Conservation (phyloP, 176 grass and related monocot species). For the Microstegium vimineum region DNA sequence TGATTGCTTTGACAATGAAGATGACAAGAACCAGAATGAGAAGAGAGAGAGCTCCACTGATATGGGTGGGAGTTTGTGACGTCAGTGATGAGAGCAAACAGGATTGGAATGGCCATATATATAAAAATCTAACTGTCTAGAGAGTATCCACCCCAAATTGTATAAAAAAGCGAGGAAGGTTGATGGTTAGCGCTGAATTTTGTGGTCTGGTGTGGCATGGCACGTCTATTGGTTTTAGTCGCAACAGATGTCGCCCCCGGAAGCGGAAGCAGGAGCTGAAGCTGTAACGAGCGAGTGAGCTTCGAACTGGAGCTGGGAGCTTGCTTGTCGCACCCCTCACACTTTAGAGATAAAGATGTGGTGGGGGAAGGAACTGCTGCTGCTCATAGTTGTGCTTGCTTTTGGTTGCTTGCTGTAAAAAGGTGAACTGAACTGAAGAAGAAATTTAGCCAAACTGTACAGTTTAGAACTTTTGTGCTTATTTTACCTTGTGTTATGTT, state of each 20-base stretch:
- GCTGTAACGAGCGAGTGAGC: conserved; percentile 4
- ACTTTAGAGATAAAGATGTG: background rate
- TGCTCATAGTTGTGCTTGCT: background rate
- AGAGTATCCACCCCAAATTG: conserved; percentile 41
- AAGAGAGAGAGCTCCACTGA: conserved; percentile 30
- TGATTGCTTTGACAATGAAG: conserved; percentile 36
- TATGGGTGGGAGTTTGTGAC: conserved; percentile 28
- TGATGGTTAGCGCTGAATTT: conserved; percentile 23
- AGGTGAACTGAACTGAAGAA: background rate
- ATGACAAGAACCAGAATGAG: conserved; percentile 28
- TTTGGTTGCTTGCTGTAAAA: background rate
- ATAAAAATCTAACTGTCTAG: conserved; percentile 36
- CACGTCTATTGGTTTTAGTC: conserved; percentile 42
- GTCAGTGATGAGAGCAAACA: background rate
- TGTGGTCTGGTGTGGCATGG: conserved; percentile 40
- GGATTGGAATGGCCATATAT: background rate
- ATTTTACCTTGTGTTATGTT: background rate
- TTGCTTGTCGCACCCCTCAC: background rate
- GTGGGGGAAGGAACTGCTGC: background rate
- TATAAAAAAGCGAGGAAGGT: conserved; percentile 51
- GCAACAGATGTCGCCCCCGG: conserved; percentile 39
- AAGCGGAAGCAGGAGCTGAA: background rate
- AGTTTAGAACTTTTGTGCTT: background rate
- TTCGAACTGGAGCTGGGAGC: conserved; percentile 24
- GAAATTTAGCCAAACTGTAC: background rate